Evolutionary conservation across 768 basidiomycete genomes (phyloP).

Genomic region (Boletus pseudo-olivaceus): DNA sequence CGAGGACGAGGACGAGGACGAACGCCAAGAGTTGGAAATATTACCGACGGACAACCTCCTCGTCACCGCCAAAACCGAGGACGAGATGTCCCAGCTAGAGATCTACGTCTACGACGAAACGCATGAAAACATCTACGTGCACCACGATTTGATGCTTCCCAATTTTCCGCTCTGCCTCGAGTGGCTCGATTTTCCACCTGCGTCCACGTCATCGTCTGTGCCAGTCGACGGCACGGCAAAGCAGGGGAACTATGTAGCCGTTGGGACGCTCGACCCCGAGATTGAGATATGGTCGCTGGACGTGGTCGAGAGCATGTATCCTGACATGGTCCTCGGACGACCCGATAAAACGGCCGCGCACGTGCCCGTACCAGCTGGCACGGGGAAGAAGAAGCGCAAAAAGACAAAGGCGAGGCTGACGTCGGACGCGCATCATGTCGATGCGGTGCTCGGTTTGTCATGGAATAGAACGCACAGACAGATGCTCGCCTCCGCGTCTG

Average conservation of each 20-base stretch:
- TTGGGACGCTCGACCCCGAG: constrained; percentile 95
- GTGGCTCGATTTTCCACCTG: constrained; percentile 95
- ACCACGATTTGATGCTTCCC: constrained; percentile 97
- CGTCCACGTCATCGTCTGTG: constrained; percentile 42
- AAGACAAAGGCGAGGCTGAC: constrained; percentile 66
- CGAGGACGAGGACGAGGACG: constrained; percentile 54
- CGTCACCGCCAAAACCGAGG: constrained; percentile 91
- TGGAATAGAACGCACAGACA: constrained; percentile 94
- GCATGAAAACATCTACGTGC: constrained; percentile 88
- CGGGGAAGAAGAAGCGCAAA: constrained; percentile 95
- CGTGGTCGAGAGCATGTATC: constrained; percentile 90
- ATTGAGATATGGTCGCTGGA: constrained; percentile 99
- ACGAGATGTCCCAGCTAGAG: constrained; percentile 94
- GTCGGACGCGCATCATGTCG: constrained; percentile 78
- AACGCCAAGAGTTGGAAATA: constrained; percentile 86
- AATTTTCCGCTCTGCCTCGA: constrained; percentile 98
- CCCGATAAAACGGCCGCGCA: constrained; percentile 81
- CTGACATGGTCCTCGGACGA: constrained; percentile 85
- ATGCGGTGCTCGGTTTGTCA: constrained; percentile 87
- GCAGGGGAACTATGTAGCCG: constrained; percentile 89
- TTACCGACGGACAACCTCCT: constrained; percentile 89
- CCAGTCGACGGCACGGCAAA: constrained; percentile 29
- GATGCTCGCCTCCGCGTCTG: constrained; percentile 85
- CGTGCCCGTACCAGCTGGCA: constrained; percentile 75
- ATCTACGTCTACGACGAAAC: constrained; percentile 94